Percentiles rank a stretch among this genome's conserved stretches.
These are phyloP conservation scores for Penstemon newberryi DNA, from an alignment of 257 asterid genomes.

Conservation along the genomic window DNA sequence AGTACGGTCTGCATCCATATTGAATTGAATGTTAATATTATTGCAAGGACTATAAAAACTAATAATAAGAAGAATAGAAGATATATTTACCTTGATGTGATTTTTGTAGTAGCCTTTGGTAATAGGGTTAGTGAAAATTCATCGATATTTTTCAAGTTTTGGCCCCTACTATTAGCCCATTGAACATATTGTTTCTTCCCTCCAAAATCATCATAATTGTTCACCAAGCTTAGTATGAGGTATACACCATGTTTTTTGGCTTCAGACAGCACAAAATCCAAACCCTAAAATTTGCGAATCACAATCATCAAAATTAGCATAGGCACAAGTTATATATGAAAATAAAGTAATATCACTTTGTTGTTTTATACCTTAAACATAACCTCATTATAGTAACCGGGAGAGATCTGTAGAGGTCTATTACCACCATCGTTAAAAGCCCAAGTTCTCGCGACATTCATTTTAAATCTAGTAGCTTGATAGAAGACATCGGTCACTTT, in stretches of 20 bases:
- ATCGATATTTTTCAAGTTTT: no score
- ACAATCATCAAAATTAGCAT: not conserved
- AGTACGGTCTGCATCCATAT: conserved; percentile 17
- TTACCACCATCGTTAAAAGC: conserved; percentile 38
- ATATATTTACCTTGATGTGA: no score
- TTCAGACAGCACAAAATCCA: no score
- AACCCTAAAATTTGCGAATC: no score
- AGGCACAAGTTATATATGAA: not conserved
- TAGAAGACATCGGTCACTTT: conserved; percentile 25
- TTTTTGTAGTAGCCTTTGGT: no score
- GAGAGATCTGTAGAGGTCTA: conserved; percentile 27
- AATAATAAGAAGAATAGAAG: not conserved
- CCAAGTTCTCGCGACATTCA: conserved; percentile 37
- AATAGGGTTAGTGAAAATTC: no score
- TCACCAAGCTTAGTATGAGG: no score
- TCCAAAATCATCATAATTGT: no score
- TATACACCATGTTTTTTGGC: no score
- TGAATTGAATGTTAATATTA: no score
- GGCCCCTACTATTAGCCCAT: no score
- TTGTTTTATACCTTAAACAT: conserved; percentile 28
- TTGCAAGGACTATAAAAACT: not conserved
- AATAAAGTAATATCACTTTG: not conserved
- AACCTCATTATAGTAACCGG: conserved; percentile 34
- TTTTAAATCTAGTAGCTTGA: conserved; percentile 29
- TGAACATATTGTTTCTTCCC: no score